A percentile compares a stretch with the other conserved stretches of the same genome.
These are phyloP conservation scores for Starmerella etchellsii DNA, from an alignment of 805 yeast species.

Conservation along the genomic window DNA sequence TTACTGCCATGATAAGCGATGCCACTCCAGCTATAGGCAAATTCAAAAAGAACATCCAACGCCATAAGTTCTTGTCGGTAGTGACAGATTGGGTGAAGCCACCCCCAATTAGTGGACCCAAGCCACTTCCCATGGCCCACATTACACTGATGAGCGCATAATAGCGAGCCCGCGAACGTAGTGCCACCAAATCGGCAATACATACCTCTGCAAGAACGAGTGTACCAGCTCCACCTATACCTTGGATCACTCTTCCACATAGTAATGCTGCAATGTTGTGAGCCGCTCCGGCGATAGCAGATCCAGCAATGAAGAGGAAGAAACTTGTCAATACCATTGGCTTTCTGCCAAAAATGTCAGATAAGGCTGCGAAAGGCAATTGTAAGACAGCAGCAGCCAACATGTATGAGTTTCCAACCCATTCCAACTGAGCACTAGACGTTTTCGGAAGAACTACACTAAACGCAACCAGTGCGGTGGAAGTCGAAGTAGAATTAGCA, in stretches of 20 bases:
- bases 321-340: conserved; percentile 37
- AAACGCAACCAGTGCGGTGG: conserved; percentile 9
- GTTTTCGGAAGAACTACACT: conserved; percentile 9
- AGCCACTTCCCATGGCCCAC: conserved; percentile 24
- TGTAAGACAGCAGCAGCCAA: conserved; percentile 15
- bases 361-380: conserved; percentile 15
- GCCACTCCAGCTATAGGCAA: conserved; percentile 52
- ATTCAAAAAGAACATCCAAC: conserved; percentile 65
- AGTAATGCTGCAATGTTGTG: conserved; percentile 44
- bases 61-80: conserved; percentile 36
- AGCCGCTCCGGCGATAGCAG: conserved; percentile 43
- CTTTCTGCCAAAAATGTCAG: conserved; percentile 30
- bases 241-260: conserved; percentile 56
- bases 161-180: conserved; percentile 24
- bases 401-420: conserved; percentile 23
- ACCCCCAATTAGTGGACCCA: conserved; percentile 59
- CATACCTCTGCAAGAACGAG: conserved; percentile 44
- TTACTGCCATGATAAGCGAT: conserved; percentile 28
- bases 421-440: conserved; percentile 19
- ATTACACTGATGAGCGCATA: conserved; percentile 22
- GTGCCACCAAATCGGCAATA: conserved; percentile 41
- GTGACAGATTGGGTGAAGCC: conserved; percentile 38
- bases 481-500: conserved; percentile 11
- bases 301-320: conserved; percentile 46
- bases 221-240: conserved; percentile 59